Base-by-base conservation (phyloP, 2,329 filamentous ascomycete species). In the Ophiocordyceps camponoti-rufipedis region DNA sequence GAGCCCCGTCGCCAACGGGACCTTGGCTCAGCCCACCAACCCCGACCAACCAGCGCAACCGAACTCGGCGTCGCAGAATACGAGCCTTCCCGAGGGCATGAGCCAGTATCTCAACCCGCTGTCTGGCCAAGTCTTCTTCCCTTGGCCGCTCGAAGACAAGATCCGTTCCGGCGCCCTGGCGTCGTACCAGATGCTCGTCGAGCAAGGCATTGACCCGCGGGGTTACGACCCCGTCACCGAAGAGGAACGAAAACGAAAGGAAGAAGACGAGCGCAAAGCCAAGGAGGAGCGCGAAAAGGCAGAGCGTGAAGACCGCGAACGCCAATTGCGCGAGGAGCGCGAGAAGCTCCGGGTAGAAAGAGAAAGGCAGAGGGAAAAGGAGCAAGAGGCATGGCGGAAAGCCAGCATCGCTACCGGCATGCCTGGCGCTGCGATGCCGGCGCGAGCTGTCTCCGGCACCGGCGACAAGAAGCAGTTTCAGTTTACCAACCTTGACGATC, bases 111-210 rank as follows among this genome's bases (percentile, higher is more conserved):
- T 76, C 42, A 78, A 82, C 54, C 72, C 75, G 0, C 60, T 71
- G 16, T 69, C 69, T 9, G 69, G 72, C 10, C 66, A 71, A 35
- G 56, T 67, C n/a, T 93, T 87, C 64, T 71, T 78, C 42, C 85
- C 85, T 1, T 93, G 85, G 85, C 85, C 85, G 0, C 68, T 67
- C 28, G 78, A 85, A 50, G 75, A 80, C 31, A 72, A 77, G 48
- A 84, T 91, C 50, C 72, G 76, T 31, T 65, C 67, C 14, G 84
- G 85, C 33, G 78, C 78, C 2, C 66, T 93, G 40, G 80, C 78
- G 0, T 66, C 68, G 9, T 72, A 76, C 41, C 78, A 86, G 54
- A 62, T 69, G 23, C 69, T 85, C 49, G 52, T 72, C 5, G 78
- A 82, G 53, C 63, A 69, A 45, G 80, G 78, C 8, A 69, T 75